phyloP scores from a whole-genome alignment of 2,329 filamentous ascomycete genomes.

The Nemania serpens region DNA sequence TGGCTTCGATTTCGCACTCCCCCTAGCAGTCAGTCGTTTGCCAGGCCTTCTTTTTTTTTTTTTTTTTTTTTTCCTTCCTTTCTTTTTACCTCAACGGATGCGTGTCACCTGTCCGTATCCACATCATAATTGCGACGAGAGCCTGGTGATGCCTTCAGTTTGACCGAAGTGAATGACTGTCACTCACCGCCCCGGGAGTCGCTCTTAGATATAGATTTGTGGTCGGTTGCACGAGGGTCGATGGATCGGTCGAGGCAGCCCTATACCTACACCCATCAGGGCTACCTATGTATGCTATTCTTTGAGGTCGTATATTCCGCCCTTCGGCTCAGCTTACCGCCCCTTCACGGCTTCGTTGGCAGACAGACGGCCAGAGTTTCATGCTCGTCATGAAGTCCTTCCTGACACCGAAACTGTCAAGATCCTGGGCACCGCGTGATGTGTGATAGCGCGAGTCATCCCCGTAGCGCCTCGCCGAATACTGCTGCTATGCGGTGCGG shows the following conservation, averaged over 20 bases:
- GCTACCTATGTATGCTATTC: neutral
- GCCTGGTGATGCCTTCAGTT: constrained; percentile 22
- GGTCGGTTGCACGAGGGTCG: constrained; percentile 19
- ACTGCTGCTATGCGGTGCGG: constrained; percentile 31
- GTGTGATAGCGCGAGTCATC: constrained; percentile 33
- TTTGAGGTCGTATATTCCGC: neutral
- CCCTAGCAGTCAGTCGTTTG: no score
- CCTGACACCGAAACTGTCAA: constrained; percentile 24
- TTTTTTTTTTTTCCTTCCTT: no score
- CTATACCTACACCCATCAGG: constrained; percentile 9
- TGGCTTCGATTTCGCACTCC: neutral
- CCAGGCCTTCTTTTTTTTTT: no score
- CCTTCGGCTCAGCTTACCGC: constrained; percentile 12
- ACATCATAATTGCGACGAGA: neutral
- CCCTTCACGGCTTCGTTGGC: constrained; percentile 5
- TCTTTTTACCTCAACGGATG: neutral
- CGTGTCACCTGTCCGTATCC: neutral
- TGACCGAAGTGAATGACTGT: constrained; percentile 6
- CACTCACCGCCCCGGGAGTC: constrained; percentile 26
- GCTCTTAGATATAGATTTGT: constrained; percentile 1
- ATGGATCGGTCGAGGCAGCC: constrained; percentile 20
- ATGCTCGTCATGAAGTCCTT: constrained; percentile 1
- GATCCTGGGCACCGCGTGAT: constrained; percentile 26
- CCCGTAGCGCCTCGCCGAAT: constrained; percentile 29
- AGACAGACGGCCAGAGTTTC: constrained; percentile 8